Percentiles rank a stretch among this genome's conserved stretches.
Evolutionary conservation across 2,329 filamentous ascomycete genomes (phyloP).

Genomic region (Cordyceps javanica): DNA sequence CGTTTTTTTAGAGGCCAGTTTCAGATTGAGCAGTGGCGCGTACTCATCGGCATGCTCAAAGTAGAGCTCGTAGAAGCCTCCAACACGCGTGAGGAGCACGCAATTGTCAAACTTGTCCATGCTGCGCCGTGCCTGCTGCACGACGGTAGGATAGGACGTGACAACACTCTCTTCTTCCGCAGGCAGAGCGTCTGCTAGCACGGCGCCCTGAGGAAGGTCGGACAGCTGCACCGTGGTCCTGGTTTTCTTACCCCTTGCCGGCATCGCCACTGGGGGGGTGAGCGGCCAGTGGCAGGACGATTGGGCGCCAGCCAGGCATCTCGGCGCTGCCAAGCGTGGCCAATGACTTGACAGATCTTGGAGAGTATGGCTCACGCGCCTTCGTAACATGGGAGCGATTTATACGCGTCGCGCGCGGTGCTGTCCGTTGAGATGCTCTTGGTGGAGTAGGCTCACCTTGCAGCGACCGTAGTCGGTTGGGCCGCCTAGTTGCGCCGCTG

Average conservation of each 20-base stretch:
- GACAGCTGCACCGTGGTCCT: constrained; percentile 47
- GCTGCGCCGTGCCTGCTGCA: constrained; percentile 80
- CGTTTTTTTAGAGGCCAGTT: constrained; percentile 77
- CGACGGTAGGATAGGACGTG: constrained; percentile 73
- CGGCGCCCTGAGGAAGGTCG: constrained; percentile 50
- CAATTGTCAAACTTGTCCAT: constrained; percentile 89
- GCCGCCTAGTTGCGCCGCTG: too few relatives aligned
- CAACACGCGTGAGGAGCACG: constrained; percentile 84
- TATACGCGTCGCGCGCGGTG: not conserved
- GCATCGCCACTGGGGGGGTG: not conserved
- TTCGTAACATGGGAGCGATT: constrained; percentile 2
- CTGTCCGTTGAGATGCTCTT: too few relatives aligned
- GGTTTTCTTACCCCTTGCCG: constrained; percentile 46
- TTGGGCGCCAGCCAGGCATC: not conserved
- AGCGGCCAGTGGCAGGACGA: not conserved
- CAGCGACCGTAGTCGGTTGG: too few relatives aligned
- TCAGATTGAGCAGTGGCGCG: constrained; percentile 79
- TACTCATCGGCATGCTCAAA: constrained; percentile 91
- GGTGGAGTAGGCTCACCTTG: too few relatives aligned
- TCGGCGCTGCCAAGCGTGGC: not conserved
- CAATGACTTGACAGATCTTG: not conserved
- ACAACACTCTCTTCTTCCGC: constrained; percentile 34
- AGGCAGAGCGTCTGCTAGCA: constrained; percentile 25
- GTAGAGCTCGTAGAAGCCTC: constrained; percentile 96
- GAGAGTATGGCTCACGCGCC: not conserved